These are phyloP conservation scores for Aphelidium insulamus DNA, from an alignment of 371 early-diverging fungal species.

Conservation along the genomic window DNA sequence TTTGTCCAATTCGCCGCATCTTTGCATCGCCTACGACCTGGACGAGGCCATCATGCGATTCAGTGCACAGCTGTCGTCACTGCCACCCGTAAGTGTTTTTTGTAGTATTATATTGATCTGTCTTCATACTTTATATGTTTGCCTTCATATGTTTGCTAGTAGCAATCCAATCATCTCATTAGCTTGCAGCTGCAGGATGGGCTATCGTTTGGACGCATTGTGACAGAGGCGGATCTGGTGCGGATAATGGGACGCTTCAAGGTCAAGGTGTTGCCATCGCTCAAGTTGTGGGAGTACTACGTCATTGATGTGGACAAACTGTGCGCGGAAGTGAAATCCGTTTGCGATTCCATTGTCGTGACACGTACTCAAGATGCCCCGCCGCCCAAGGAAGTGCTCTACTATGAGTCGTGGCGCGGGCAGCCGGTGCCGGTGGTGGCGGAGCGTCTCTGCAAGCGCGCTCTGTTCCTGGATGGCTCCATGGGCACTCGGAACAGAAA, in stretches of 20 bases:
- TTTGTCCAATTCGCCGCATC: constrained; percentile 75
- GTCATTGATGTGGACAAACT: constrained; percentile 32
- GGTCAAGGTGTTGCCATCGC: constrained; percentile 25
- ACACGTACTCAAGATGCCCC: no score
- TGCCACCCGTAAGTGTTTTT: no score
- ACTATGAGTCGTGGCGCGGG: neutral
- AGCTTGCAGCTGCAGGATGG: no score
- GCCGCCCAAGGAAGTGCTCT: neutral
- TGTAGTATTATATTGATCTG: neutral
- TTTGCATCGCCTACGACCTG: constrained; percentile 74
- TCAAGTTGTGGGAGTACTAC: constrained; percentile 77
- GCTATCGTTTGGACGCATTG: no score
- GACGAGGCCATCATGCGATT: constrained; percentile 59
- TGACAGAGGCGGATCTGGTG: constrained; percentile 37
- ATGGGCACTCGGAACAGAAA: neutral
- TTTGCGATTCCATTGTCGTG: no score
- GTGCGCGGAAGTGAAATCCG: no score
- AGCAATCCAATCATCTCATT: no score
- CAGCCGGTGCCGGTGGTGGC: neutral
- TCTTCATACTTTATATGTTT: neutral
- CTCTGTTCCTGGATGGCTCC: neutral
- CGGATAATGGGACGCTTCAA: constrained; percentile 32
- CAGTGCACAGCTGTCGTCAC: constrained; percentile 22
- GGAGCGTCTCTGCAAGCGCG: neutral
- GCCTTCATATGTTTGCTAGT: no score